Evolutionary conservation across 2,329 filamentous ascomycete species (phyloP).

Genomic region (Aphanocladium album): DNA sequence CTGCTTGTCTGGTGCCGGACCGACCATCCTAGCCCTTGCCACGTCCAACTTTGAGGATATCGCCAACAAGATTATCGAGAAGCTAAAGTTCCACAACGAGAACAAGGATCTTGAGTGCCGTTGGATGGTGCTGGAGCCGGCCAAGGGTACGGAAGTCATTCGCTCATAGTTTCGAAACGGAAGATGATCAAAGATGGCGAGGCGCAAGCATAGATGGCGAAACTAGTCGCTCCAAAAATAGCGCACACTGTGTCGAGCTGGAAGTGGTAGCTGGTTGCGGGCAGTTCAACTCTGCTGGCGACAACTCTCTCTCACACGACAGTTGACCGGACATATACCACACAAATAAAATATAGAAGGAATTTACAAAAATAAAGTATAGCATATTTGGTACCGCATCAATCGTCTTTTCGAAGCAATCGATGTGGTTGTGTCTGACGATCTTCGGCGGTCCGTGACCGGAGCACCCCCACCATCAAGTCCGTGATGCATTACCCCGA

Average conservation of each 20-base stretch:
- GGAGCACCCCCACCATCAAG: neutral
- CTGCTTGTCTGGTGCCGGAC: slow-evolving; percentile 89
- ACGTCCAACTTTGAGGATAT: slow-evolving; percentile 87
- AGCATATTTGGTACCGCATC: too few relatives aligned
- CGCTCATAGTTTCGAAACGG: slow-evolving; percentile 23
- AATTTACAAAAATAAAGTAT: neutral
- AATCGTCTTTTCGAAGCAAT: too few relatives aligned
- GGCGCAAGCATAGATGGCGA: neutral
- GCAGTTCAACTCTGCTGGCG: slow-evolving; percentile 7
- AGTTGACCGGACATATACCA: neutral
- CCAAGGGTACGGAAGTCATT: slow-evolving; percentile 59
- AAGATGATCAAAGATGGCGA: neutral
- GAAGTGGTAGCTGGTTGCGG: neutral
- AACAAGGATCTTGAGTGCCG: slow-evolving; percentile 68
- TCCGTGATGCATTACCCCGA: slow-evolving; percentile 12
- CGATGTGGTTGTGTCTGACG: too few relatives aligned
- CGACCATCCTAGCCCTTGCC: slow-evolving; percentile 88
- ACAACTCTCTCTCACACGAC: neutral
- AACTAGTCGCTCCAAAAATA: too few relatives aligned
- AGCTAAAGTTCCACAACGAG: slow-evolving; percentile 58
- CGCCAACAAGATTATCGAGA: slow-evolving; percentile 68
- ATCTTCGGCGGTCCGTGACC: neutral
- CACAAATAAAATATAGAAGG: neutral
- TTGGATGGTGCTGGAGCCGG: slow-evolving; percentile 86
- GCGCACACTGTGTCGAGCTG: too few relatives aligned